Conservation (phyloP, 2,329 filamentous ascomycete genomes). For the Monilinia fructigena region DNA sequence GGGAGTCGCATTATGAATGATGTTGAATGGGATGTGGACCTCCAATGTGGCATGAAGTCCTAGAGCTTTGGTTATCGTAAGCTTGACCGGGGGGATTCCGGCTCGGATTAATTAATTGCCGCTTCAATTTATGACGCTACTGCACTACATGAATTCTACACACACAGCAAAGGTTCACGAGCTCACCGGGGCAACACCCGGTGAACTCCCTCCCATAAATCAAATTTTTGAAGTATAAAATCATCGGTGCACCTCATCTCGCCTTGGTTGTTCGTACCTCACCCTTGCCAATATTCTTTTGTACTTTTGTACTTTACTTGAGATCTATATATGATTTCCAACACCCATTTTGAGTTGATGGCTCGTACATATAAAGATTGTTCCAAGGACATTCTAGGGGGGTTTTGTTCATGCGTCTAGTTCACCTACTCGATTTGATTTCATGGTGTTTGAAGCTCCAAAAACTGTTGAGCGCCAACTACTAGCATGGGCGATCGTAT, state of each 20-base stretch:
- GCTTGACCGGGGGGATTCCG: not conserved
- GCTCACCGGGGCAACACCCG: not conserved
- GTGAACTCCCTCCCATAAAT: not conserved
- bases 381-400: no score
- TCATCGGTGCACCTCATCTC: not conserved
- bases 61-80: slow-evolving; percentile 21
- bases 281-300: not conserved
- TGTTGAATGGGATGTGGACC: slow-evolving; percentile 10
- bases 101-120: slow-evolving; percentile 6
- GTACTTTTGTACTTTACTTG: not conserved
- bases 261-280: not conserved
- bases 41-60: slow-evolving; percentile 21
- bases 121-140: not conserved
- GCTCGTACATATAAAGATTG: no score
- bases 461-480: not conserved
- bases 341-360: not conserved
- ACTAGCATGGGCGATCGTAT: not conserved
- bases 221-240: not conserved
- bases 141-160: no score
- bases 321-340: not conserved
- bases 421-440: not conserved
- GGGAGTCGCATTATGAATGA: slow-evolving; percentile 35
- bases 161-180: not conserved
- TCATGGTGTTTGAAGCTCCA: not conserved
- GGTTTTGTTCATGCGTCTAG: not conserved